Conservation (phyloP, 495 filamentous ascomycete genomes). For the Lentithecium fluviatile region DNA sequence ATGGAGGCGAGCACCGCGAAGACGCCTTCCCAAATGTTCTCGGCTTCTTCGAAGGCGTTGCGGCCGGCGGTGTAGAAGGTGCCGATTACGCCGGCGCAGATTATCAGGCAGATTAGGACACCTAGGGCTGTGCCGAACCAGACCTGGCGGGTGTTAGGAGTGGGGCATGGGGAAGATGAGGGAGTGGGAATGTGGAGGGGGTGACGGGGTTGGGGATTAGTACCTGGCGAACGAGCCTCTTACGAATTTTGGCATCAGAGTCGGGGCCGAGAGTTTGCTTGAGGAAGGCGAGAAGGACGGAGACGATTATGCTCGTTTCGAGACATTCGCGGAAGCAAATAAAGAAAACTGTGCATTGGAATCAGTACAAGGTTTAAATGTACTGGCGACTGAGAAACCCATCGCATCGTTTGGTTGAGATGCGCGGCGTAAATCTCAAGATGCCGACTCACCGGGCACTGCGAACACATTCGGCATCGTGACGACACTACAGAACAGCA, state of each 20-base stretch:
- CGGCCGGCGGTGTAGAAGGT: conserved; percentile 71
- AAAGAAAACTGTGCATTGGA: conserved; percentile 64
- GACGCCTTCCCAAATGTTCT: conserved; percentile 76
- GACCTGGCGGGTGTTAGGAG: conserved; percentile 48
- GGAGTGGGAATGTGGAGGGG: background rate
- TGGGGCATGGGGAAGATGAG: background rate
- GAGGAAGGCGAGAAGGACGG: conserved; percentile 75
- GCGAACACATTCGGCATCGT: conserved; percentile 62
- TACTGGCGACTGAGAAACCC: no score
- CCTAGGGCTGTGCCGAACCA: conserved; percentile 68
- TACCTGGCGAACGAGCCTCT: conserved; percentile 70
- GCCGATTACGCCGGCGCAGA: conserved; percentile 74
- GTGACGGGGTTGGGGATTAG: background rate
- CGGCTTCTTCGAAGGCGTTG: conserved; percentile 62
- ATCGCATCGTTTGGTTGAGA: no score
- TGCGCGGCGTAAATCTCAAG: no score
- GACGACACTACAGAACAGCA: background rate
- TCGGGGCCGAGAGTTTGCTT: conserved; percentile 71
- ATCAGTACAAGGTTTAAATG: no score
- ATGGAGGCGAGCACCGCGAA: conserved; percentile 68
- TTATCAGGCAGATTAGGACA: conserved; percentile 62
- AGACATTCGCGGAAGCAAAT: conserved; percentile 82
- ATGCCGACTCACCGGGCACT: conserved; percentile 49
- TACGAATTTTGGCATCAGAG: conserved; percentile 57
- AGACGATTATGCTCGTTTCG: conserved; percentile 78